phyloP scores from a whole-genome alignment of 768 basidiomycete genomes.

The Rhizopogon vinicolor region DNA sequence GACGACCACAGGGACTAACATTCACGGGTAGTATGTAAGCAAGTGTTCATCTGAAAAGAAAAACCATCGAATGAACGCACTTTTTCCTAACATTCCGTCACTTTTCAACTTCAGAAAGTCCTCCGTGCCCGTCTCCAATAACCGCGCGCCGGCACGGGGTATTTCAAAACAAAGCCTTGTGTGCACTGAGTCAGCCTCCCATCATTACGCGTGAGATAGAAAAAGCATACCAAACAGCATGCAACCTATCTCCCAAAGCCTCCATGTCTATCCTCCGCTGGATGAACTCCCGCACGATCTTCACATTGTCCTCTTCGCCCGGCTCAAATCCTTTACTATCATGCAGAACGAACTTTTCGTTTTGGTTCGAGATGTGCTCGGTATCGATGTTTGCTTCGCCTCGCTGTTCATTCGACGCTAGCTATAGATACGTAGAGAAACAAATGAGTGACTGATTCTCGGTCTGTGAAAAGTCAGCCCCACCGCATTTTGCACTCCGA shows the following conservation, averaged over 20 bases:
- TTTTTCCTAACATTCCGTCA: neutral
- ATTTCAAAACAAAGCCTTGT: neutral
- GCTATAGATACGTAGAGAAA: neutral
- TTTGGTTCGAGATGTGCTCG: slow-evolving; percentile 4
- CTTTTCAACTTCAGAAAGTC: neutral
- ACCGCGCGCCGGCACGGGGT: neutral
- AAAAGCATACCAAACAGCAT: slow-evolving; percentile 9
- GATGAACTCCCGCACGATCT: slow-evolving; percentile 8
- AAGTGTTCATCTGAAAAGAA: neutral
- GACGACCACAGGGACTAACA: neutral
- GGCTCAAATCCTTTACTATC: slow-evolving; percentile 14
- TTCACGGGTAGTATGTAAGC: neutral
- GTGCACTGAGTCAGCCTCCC: neutral
- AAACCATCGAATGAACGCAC: neutral
- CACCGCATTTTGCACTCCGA: neutral
- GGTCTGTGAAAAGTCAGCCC: neutral
- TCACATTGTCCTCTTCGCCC: slow-evolving; percentile 3
- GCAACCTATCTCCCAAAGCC: slow-evolving; percentile 2
- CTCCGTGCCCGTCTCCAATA: neutral
- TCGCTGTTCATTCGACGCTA: neutral
- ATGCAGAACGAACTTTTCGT: slow-evolving; percentile 9
- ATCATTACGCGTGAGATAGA: neutral
- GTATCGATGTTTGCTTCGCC: slow-evolving; percentile 8
- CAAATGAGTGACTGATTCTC: neutral
- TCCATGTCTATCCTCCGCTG: neutral